These are phyloP conservation scores for Ceratobasidium sp. DNA, from an alignment of 1,284 basidiomycete genomes.

Conservation along the genomic window DNA sequence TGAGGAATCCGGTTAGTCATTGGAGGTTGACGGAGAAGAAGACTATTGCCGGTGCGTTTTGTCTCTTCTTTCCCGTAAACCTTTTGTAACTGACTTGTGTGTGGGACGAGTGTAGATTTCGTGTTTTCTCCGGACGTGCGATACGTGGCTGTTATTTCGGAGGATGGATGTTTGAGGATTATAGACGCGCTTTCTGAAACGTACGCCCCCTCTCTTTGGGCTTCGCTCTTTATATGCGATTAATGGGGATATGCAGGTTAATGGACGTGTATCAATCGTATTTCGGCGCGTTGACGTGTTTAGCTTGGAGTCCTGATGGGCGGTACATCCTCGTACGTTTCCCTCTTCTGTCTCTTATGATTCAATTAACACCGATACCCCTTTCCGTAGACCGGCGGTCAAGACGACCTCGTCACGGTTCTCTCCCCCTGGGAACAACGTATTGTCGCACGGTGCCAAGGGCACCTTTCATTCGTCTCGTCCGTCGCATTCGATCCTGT, in stretches of 20 bases:
- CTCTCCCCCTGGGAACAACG: slow-evolving; percentile 92
- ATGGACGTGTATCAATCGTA: slow-evolving; percentile 93
- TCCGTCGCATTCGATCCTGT: slow-evolving; percentile 90
- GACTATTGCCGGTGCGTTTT: slow-evolving; percentile 79
- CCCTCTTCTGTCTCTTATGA: background rate
- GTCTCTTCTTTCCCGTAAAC: too few relatives aligned
- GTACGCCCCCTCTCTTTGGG: slow-evolving; percentile 62
- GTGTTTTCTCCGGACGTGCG: slow-evolving; percentile 92
- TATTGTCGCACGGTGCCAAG: slow-evolving; percentile 96
- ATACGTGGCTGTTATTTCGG: slow-evolving; percentile 86
- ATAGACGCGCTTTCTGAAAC: slow-evolving; percentile 88
- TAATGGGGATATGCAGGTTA: slow-evolving; percentile 64
- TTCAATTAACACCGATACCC: too few relatives aligned
- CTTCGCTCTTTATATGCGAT: slow-evolving; percentile 24
- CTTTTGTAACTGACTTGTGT: slow-evolving; percentile 50
- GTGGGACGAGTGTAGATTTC: slow-evolving; percentile 76
- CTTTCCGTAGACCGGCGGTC: slow-evolving; percentile 86
- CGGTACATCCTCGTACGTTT: slow-evolving; percentile 86
- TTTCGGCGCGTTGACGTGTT: slow-evolving; percentile 89
- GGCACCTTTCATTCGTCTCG: slow-evolving; percentile 95
- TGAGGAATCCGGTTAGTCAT: slow-evolving; percentile 88
- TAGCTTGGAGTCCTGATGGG: slow-evolving; percentile 96
- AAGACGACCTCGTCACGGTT: slow-evolving; percentile 95
- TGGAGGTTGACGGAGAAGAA: slow-evolving; percentile 77
- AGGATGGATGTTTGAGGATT: slow-evolving; percentile 89